Evolutionary conservation across 495 filamentous ascomycete species (phyloP), one percentile per base, ranked within the genome.

Genomic region (Annulohypoxylon stygium): DNA sequence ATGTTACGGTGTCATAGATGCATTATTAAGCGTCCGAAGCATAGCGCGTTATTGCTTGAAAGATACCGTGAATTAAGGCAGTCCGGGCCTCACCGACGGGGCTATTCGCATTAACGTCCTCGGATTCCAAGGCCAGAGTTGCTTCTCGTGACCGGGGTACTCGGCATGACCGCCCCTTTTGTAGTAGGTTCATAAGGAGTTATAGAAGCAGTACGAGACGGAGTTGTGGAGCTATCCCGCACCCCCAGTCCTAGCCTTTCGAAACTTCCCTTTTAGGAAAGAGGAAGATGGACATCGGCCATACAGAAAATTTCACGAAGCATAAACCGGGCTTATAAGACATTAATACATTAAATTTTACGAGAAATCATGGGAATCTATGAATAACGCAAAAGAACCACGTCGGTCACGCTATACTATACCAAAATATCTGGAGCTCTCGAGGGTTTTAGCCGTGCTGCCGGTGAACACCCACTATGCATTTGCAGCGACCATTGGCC

Each of bases 381-480:
- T 59, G 57, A 58, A 14, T 36, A 65, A 63, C 11, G 47, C 57
- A 20, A 59, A 68, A 43, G 6, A 39, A 36, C 3, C 43, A 18
- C 34, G 34, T 36, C 63, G 58, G 36, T 14, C 26, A 64, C 33
- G 37, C 25, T 64, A 67, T 75, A 67, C 59, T 45, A 47, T 39
- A 64, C 14, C 3, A 30, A 25, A 60, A 37, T 48, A 18, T 59
- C 25, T 58, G 43, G 30, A 62, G 6, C 20, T 34, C 45, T 55
- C 1, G 20, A 43, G 4, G 30, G 30, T 58, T 75, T 75, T 75
- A 75, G 59, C 72, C 72, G 67, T 75, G 63, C 11, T 75, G 16
- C 72, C 72, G 63, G 67, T 70, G 43, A 70, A 58, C 26, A 55
- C 36, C 10, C 47, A 75, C 67, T 75, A 75, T 75, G 8, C 63